These are phyloP conservation scores for Solanum chilense DNA, from an alignment of 257 asterid species.

Conservation along the genomic window DNA sequence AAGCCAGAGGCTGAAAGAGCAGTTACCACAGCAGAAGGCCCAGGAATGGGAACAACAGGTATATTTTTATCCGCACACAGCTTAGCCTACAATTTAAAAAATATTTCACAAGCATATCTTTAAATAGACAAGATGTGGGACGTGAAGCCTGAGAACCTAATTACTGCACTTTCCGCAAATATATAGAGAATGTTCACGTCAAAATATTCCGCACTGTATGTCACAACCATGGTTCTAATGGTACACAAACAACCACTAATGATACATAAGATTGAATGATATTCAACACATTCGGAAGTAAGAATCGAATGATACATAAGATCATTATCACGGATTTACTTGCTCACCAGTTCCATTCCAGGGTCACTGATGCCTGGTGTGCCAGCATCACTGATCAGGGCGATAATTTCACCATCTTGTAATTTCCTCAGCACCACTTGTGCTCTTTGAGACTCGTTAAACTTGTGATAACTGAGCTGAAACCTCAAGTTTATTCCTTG, in stretches of 20 bases:
- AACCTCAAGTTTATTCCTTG: conserved; percentile 35
- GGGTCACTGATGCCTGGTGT: conserved; percentile 96
- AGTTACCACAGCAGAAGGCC: conserved; percentile 85
- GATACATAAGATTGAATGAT: not conserved
- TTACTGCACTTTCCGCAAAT: not conserved
- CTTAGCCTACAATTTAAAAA: conserved; percentile 49
- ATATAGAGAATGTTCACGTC: not conserved
- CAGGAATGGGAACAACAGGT: conserved; percentile 81
- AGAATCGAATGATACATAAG: not conserved
- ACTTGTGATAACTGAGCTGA: conserved; percentile 95
- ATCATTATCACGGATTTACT: not conserved
- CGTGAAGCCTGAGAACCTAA: not conserved
- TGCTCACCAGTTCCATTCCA: conserved; percentile 80
- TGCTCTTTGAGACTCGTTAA: conserved; percentile 83
- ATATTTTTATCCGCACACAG: conserved; percentile 52
- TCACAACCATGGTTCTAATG: not conserved
- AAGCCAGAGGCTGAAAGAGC: conserved; percentile 96
- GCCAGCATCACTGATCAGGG: conserved; percentile 94
- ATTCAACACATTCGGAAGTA: not conserved
- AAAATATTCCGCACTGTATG: not conserved
- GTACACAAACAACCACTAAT: not conserved
- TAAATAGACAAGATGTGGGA: not conserved
- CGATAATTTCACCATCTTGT: conserved; percentile 68
- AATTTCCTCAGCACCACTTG: conserved; percentile 59
- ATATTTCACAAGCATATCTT: not conserved